Base-by-base conservation (phyloP, 306 rosid species). In the Adenanthera pavonina region DNA sequence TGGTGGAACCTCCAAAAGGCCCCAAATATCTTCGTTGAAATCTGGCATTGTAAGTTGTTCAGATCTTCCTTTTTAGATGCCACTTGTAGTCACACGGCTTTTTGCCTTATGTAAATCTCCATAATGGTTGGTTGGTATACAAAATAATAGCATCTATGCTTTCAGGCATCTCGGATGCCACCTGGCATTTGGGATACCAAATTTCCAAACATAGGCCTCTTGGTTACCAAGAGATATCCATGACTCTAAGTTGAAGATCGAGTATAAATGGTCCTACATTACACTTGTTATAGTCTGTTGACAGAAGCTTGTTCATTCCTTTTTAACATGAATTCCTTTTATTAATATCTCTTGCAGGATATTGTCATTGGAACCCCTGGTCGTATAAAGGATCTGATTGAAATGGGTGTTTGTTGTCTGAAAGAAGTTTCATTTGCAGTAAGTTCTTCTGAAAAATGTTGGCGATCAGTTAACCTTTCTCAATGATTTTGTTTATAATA, bases 291-390 rank as follows among this genome's bases (percentile, higher is more conserved):
- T 17, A 41, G 46, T 41, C 49, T 40, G 33, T 40, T 40, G 40
- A 3, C 4, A 9, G 51, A 9, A 72, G 52, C 52, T 35, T 41
- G 35, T 49, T 44, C 61, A 38, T 36, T 8, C 30, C 33, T 56
- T 75, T 53, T 70, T 17, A 34, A 46, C 9, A 53, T 14, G 51
- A 54, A 33, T 40, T 36, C 6, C 57, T 70, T 61, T 38, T 36
- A 35, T 8, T 79, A 35, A 15, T 44, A 52, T 34, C 43, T 36
- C 75, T 47, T 48, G 38, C 80, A 95, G 99, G 99, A 95, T 82
- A 91, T 95, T 56, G 93, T 95, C 74, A 93, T 95, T 73, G 98
- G 97, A 86, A 93, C 99, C 47, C 99, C 99, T 69, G 99, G 99
- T 69, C 98, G 99, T 72, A 90, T 95, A 60, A 91, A 88, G 88